These are phyloP conservation scores for Polygonum maritimum DNA, from an alignment of 148 eudicot genomes.

Conservation along the genomic window DNA sequence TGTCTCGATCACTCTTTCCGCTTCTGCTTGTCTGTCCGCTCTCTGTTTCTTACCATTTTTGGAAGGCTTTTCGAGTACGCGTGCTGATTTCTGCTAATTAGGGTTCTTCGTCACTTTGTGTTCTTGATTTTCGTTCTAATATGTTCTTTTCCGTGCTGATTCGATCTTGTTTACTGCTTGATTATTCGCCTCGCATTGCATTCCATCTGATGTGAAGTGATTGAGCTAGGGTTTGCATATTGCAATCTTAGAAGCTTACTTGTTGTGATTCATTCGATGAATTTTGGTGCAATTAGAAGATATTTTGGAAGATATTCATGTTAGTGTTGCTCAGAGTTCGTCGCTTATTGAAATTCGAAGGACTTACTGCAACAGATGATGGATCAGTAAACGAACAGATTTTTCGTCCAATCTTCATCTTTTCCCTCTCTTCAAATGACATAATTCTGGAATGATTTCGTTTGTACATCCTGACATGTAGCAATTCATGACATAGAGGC, in stretches of 20 bases:
- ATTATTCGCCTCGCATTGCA: neutral
- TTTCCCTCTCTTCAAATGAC: neutral
- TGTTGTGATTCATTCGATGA: neutral
- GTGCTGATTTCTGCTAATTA: slow-evolving; percentile 1
- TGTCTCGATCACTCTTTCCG: neutral
- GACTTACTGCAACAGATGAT: neutral
- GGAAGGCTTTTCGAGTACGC: neutral
- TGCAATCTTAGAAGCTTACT: neutral
- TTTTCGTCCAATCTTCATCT: neutral
- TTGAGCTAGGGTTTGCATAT: neutral
- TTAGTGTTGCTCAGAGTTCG: neutral
- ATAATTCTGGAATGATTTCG: neutral
- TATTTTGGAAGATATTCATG: neutral
- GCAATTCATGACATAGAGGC: neutral
- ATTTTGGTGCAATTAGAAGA: neutral
- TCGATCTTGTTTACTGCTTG: neutral
- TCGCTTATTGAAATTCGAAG: neutral
- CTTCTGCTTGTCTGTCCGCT: neutral
- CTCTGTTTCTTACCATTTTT: neutral
- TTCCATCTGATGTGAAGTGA: neutral
- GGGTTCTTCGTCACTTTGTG: neutral
- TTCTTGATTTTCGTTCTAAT: neutral
- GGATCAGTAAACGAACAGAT: neutral
- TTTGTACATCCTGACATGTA: neutral
- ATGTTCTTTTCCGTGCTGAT: neutral